Base-by-base conservation (phyloP, 495 filamentous ascomycete species). In the Penicillium lagena region DNA sequence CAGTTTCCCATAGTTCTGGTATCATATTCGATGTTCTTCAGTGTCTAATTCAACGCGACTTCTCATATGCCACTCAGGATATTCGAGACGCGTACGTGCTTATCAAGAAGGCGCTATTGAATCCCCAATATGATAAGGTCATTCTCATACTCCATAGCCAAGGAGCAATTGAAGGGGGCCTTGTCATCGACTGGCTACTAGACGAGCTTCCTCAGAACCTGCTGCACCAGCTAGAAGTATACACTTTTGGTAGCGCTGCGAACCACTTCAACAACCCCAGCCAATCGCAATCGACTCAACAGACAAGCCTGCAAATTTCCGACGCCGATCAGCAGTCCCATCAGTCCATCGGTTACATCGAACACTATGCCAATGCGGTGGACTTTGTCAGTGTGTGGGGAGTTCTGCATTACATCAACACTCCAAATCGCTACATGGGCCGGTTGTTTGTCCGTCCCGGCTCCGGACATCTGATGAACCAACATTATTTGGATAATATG, bases 401-500 rank as follows among this genome's bases (percentile, higher is more conserved):
- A 2, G 78, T 90, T 1, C 70, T 94, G 9, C 73, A 84, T 47
- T 90, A 86, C 34, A 43, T 48, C 8, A 48, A 51, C 17, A 43
- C 66, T 35, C 55, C 62, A 0, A 73, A 74, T 39, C 74, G 86
- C 14, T 95, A 84, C 62, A 78, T 86, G 56, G 89, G 89, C 1
- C 77, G 79, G 11, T 72, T 95, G 0, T 94, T 94, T 46, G 71
- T 78, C n/a, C 75, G 81, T 1, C 67, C 68, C 4, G 79, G 75
- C 1, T 64, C 74, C 1, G 89, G 89, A 0, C 89, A 95, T 57
- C 69, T 86, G 47, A 72, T 95, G 45, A 81, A 78, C 42, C 83
- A 89, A 67, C 89, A 95, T 55, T 95, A 93, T 39, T 66, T 94
- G 0, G 79, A 85, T 42, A 66, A 60, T n/a, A 91, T 94, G 83